Conservation (phyloP, 139 green algal species). For the Chlorella sp. region DNA sequence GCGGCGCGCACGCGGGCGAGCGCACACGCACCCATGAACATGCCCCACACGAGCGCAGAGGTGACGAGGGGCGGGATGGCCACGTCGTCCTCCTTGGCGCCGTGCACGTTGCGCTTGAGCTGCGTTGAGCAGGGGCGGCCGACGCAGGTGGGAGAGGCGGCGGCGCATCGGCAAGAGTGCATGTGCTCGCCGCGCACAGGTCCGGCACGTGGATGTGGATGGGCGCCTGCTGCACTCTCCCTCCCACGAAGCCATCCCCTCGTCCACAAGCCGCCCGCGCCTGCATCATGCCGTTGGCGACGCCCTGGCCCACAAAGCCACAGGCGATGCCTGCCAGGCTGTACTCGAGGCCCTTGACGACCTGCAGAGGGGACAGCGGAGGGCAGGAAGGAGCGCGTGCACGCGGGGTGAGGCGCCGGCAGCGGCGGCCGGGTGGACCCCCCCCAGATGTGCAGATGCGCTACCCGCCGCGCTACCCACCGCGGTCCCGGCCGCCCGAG, state of each 20-base stretch:
- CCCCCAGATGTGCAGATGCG: no score
- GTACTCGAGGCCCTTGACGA: constrained; percentile 81
- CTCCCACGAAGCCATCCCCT: background rate
- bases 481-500: no score
- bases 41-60: constrained; percentile 88
- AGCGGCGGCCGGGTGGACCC: no score
- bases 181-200: no score
- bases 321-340: constrained; percentile 76
- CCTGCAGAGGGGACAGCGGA: no score
- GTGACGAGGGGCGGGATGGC: constrained; percentile 72
- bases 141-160: background rate
- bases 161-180: background rate
- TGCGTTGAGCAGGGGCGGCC: background rate
- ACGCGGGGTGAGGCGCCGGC: no score
- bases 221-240: no score
- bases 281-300: constrained; percentile 93
- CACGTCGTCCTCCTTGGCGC: constrained; percentile 72
- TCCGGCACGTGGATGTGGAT: no score
- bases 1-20: no score
- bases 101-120: constrained; percentile 53
- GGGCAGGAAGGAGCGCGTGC: no score
- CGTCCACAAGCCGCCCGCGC: constrained; percentile 20
- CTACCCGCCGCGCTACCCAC: no score
- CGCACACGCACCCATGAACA: no score
- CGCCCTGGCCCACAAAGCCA: constrained; percentile 87